Percentiles rank a stretch among this genome's conserved stretches.
Evolutionary conservation across 1,284 basidiomycete species (phyloP).

Genomic region (Wolfiporia cocos): DNA sequence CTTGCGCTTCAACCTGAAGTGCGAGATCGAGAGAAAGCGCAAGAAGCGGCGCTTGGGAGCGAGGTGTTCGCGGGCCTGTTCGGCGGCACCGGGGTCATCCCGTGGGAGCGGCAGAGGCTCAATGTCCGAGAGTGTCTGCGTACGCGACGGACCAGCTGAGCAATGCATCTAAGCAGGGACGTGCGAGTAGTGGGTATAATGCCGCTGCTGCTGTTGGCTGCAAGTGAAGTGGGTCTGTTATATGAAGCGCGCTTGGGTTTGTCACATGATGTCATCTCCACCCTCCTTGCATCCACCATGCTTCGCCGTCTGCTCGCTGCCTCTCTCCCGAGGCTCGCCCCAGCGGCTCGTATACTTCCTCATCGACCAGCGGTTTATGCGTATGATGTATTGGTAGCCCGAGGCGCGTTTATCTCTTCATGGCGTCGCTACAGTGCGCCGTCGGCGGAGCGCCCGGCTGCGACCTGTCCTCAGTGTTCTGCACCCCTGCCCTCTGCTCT

Average conservation of each 20-base stretch:
- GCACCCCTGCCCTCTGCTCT: constrained; percentile 50
- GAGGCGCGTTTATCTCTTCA: not conserved
- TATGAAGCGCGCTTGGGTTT: too few relatives aligned
- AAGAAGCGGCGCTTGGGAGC: constrained; percentile 9
- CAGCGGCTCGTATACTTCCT: constrained; percentile 1
- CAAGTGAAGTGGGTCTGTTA: constrained; percentile 1
- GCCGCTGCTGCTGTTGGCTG: not conserved
- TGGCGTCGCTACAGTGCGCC: constrained; percentile 1
- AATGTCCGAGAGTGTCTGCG: constrained; percentile 20
- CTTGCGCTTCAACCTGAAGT: constrained; percentile 7
- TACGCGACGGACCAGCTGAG: constrained; percentile 3
- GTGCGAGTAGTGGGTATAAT: not conserved
- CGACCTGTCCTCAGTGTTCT: constrained; percentile 54
- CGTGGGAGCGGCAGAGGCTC: constrained; percentile 20
- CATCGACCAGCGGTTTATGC: too few relatives aligned
- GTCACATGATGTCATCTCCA: constrained; percentile 23
- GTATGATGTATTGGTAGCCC: too few relatives aligned
- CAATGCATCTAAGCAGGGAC: not conserved
- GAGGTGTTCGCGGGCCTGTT: constrained; percentile 2
- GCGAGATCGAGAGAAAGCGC: constrained; percentile 10
- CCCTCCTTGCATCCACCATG: constrained; percentile 14
- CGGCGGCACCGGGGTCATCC: not conserved
- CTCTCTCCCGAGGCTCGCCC: constrained; percentile 6
- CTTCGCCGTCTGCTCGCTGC: constrained; percentile 16
- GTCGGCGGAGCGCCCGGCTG: not conserved